These are phyloP conservation scores for Crithidia acanthocephali DNA, from an alignment of 208 protist species.

Conservation along the genomic window DNA sequence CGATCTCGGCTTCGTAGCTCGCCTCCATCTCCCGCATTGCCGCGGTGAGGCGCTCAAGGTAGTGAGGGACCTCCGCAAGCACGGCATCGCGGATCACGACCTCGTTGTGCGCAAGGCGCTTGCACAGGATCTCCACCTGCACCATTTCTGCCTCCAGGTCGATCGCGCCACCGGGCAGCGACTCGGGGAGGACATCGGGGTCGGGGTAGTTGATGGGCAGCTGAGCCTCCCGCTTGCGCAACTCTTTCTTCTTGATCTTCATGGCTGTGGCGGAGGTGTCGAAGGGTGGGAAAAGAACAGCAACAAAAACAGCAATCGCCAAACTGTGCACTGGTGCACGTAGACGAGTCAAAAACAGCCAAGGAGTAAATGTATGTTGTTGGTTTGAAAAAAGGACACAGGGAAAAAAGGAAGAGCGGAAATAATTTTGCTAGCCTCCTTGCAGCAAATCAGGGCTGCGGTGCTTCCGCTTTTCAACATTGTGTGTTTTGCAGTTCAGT, in stretches of 20 bases:
- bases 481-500: no score
- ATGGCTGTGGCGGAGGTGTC: slow-evolving; percentile 39
- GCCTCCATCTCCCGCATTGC: slow-evolving; percentile 55
- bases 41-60: slow-evolving; percentile 55
- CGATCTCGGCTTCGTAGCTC: slow-evolving; percentile 45
- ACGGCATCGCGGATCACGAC: slow-evolving; percentile 77
- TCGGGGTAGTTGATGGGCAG: slow-evolving; percentile 92
- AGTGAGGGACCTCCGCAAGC: slow-evolving; percentile 70
- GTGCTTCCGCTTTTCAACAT: no score
- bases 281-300: no score
- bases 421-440: no score
- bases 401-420: no score
- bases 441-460: no score
- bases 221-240: slow-evolving; percentile 81
- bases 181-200: slow-evolving; percentile 52
- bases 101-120: slow-evolving; percentile 86
- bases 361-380: no score
- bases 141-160: slow-evolving; percentile 63
- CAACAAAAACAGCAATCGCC: no score
- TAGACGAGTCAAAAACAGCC: no score
- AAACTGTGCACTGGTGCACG: no score
- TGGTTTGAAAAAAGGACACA: no score
- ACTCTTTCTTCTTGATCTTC: slow-evolving; percentile 93
- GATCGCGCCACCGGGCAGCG: slow-evolving; percentile 56
- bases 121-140: slow-evolving; percentile 80